Percentiles rank a stretch among this genome's conserved stretches.
phyloP scores from a whole-genome alignment of 345 rosid species.

The Rhizophora mangle region DNA sequence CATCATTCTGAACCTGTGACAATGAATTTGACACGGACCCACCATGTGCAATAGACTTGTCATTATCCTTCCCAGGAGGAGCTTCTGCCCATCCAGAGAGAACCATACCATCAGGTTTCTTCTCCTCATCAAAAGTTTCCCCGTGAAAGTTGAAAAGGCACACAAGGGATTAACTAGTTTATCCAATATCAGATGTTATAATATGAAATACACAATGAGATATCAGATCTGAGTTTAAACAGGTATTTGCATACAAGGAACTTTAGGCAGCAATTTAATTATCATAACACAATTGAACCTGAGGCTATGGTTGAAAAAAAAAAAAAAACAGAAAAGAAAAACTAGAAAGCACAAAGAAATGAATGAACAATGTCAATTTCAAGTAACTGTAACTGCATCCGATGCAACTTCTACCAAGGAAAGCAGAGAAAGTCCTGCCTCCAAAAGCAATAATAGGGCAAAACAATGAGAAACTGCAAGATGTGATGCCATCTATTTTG shows the following conservation, averaged over 20 bases:
- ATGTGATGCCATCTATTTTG: neutral
- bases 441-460: neutral
- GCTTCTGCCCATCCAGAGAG: constrained; percentile 82
- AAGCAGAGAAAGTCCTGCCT: neutral
- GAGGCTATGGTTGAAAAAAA: too few species aligned
- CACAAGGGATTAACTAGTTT: neutral
- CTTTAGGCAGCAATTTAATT: too few species aligned
- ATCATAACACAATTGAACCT: too few species aligned
- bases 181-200: constrained; percentile 10
- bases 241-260: too few species aligned
- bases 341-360: too few species aligned
- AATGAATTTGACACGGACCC: constrained; percentile 49
- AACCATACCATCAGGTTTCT: constrained; percentile 93
- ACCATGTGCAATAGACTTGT: constrained; percentile 41
- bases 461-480: neutral
- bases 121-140: constrained; percentile 90
- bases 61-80: constrained; percentile 39
- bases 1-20: constrained; percentile 20
- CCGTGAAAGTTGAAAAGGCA: constrained; percentile 28
- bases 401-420: neutral
- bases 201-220: neutral
- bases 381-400: too few species aligned
- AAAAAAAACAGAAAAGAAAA: too few species aligned
- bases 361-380: too few species aligned
- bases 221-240: neutral